These are phyloP conservation scores for Scutellaria minor DNA, from an alignment of 257 asterid species.

Conservation along the genomic window DNA sequence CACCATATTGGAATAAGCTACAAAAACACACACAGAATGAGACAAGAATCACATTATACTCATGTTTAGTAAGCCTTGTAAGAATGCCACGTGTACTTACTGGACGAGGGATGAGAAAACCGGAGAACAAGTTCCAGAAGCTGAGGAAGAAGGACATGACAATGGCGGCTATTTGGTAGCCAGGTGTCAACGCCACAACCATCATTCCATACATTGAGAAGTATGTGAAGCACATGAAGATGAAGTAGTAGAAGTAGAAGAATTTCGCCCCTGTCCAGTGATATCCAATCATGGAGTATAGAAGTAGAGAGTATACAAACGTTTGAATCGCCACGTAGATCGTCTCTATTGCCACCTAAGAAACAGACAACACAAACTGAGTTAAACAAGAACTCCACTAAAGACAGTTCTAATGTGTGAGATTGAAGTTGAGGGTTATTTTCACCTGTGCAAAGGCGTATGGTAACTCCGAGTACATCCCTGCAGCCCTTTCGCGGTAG, in stretches of 20 bases:
- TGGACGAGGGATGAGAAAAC: slow-evolving; percentile 82
- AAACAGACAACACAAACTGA: background rate
- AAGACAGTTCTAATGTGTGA: background rate
- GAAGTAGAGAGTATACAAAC: slow-evolving; percentile 56
- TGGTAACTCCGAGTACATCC: slow-evolving; percentile 86
- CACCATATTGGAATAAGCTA: slow-evolving; percentile 88
- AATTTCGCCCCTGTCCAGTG: slow-evolving; percentile 68
- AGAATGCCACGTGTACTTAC: slow-evolving; percentile 40
- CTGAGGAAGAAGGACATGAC: slow-evolving; percentile 83
- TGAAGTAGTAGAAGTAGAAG: slow-evolving; percentile 79
- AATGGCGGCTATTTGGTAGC: slow-evolving; percentile 78
- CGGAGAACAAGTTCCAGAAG: slow-evolving; percentile 92
- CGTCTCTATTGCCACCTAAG: slow-evolving; percentile 80
- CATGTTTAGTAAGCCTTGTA: background rate
- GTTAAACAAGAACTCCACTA: background rate
- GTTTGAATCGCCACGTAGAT: slow-evolving; percentile 77
- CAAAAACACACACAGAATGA: slow-evolving; percentile 13
- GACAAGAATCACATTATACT: background rate
- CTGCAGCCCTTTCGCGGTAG: slow-evolving; percentile 91
- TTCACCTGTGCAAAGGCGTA: slow-evolving; percentile 87
- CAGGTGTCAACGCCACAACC: slow-evolving; percentile 87
- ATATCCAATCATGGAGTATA: slow-evolving; percentile 83
- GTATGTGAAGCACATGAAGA: slow-evolving; percentile 87
- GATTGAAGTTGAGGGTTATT: background rate
- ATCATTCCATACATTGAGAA: slow-evolving; percentile 95